Evolutionary conservation across 768 basidiomycete species (phyloP).

Genomic region (Pleurotus platypus): DNA sequence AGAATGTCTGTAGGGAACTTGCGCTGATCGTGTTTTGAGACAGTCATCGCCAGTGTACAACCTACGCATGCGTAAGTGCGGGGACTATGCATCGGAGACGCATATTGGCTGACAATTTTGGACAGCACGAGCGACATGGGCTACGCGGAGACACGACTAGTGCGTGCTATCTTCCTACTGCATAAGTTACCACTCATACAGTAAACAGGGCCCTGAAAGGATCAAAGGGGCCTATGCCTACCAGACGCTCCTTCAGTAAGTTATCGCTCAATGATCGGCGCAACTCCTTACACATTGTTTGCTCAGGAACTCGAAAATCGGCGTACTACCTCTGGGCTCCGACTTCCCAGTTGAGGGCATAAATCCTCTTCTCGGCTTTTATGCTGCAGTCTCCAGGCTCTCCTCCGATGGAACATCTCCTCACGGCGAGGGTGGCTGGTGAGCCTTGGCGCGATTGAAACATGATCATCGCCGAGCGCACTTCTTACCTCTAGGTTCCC

Average conservation of each 20-base stretch:
- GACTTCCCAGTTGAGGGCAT: slow-evolving; percentile 94
- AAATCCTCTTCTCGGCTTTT: slow-evolving; percentile 86
- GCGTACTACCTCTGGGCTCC: slow-evolving; percentile 76
- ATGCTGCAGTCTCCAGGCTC: slow-evolving; percentile 80
- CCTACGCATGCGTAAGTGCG: slow-evolving; percentile 80
- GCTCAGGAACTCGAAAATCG: slow-evolving; percentile 45
- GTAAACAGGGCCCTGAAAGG: slow-evolving; percentile 65
- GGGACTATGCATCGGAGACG: neutral
- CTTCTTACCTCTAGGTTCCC: slow-evolving; percentile 58
- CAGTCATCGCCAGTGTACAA: slow-evolving; percentile 89
- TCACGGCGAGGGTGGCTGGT: slow-evolving; percentile 85
- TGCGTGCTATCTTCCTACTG: slow-evolving; percentile 20
- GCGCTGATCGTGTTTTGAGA: neutral
- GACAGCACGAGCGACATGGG: slow-evolving; percentile 84
- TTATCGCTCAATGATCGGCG: slow-evolving; percentile 2
- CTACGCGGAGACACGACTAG: slow-evolving; percentile 83
- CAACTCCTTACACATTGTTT: neutral
- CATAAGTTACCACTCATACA: neutral
- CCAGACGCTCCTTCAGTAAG: slow-evolving; percentile 68
- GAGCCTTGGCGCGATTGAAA: slow-evolving; percentile 15
- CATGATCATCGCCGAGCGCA: neutral
- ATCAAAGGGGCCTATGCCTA: slow-evolving; percentile 92
- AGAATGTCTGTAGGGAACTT: neutral
- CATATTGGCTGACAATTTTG: neutral
- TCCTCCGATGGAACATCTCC: slow-evolving; percentile 71